Evolutionary conservation across 1,284 basidiomycete species (phyloP).

Genomic region (Trametes polyzona): DNA sequence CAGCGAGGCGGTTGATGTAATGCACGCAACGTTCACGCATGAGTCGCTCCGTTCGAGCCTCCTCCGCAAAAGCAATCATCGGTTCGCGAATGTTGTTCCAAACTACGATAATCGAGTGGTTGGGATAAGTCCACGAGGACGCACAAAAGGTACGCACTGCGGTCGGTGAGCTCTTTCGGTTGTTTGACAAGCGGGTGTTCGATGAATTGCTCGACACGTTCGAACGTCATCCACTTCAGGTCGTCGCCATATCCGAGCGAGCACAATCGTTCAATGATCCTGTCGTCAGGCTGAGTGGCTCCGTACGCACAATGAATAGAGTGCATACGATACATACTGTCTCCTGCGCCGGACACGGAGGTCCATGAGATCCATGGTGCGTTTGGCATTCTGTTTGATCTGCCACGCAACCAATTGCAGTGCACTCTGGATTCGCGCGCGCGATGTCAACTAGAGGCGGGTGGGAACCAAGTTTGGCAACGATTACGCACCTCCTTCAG

Average conservation of each 20-base stretch:
- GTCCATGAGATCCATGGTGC: slow-evolving; percentile 7
- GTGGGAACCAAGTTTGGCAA: no score
- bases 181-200: slow-evolving; percentile 22
- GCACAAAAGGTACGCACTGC: slow-evolving; percentile 16
- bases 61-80: slow-evolving; percentile 19
- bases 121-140: no score
- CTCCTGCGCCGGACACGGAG: slow-evolving; percentile 9
- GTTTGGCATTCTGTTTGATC: slow-evolving; percentile 3
- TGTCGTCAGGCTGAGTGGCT: background rate
- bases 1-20: slow-evolving; percentile 13
- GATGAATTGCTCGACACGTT: slow-evolving; percentile 11
- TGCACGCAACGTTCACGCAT: slow-evolving; percentile 15
- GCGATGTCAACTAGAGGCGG: no score
- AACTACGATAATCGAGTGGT: slow-evolving; percentile 2
- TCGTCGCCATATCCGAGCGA: slow-evolving; percentile 13
- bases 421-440: background rate
- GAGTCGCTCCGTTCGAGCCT: slow-evolving; percentile 17
- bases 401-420: slow-evolving; percentile 8
- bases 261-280: slow-evolving; percentile 18
- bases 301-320: background rate
- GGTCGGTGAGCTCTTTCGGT: slow-evolving; percentile 23
- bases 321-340: slow-evolving; percentile 3
- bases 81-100: slow-evolving; percentile 27
- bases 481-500: background rate
- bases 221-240: slow-evolving; percentile 11